Evolutionary conservation across 306 rosid genomes (phyloP).

Genomic region (Canavalia ensiformis): DNA sequence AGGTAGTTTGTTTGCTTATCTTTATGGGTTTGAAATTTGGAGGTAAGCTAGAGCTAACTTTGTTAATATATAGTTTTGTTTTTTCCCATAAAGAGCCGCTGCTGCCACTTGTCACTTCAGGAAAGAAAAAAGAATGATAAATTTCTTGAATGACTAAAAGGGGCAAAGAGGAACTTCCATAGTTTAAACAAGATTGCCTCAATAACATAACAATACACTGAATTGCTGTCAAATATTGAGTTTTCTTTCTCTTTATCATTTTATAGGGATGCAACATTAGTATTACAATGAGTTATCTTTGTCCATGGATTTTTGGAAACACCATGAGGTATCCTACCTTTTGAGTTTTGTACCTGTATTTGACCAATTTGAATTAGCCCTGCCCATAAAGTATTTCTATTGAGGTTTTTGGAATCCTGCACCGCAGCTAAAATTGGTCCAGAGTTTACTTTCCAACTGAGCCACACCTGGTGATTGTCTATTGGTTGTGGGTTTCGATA

Average conservation of each 20-base stretch:
- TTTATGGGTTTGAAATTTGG: constrained; percentile 3
- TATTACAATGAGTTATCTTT: neutral
- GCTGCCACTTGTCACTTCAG: constrained; percentile 18
- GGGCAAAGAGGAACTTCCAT: neutral
- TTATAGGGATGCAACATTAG: neutral
- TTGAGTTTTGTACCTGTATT: too few species aligned
- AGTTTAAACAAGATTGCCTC: neutral
- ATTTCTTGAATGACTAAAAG: neutral
- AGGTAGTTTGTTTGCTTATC: constrained; percentile 35
- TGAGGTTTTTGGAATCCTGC: neutral
- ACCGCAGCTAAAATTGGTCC: neutral
- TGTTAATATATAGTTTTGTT: neutral
- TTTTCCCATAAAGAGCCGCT: neutral
- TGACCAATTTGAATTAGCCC: neutral
- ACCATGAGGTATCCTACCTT: neutral
- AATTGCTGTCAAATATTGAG: constrained; percentile 5
- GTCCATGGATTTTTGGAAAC: neutral
- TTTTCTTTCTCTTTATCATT: neutral
- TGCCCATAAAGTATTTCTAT: neutral
- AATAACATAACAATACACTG: neutral
- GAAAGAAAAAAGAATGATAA: neutral
- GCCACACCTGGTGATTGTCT: neutral
- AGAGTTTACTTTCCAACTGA: neutral
- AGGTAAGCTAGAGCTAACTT: constrained; percentile 9
- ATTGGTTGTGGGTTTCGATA: neutral